A percentile compares a stretch with the other conserved stretches of the same genome.
Evolutionary conservation across 2,329 filamentous ascomycete species (phyloP).

Genomic region (Lachnellula cervina): DNA sequence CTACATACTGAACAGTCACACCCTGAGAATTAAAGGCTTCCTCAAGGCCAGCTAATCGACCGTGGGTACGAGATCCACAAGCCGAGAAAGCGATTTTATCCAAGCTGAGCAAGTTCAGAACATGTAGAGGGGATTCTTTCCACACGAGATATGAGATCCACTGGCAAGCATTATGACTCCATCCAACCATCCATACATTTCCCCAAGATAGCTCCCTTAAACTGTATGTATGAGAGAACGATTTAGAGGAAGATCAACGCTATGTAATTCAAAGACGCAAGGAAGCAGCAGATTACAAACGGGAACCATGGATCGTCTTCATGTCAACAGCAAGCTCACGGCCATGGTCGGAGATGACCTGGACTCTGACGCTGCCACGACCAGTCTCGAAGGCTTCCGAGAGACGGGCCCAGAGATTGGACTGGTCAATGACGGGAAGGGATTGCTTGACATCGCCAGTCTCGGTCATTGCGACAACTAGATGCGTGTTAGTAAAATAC

Average conservation of each 20-base stretch:
- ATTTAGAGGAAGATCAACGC: constrained; percentile 7
- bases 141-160: neutral
- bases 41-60: constrained; percentile 18
- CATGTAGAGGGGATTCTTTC: neutral
- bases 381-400: constrained; percentile 81
- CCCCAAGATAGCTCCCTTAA: constrained; percentile 1
- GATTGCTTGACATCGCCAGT: constrained; percentile 94
- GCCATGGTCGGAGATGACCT: constrained; percentile 91
- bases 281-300: constrained; percentile 40
- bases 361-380: constrained; percentile 87
- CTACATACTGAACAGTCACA: neutral
- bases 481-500: constrained; percentile 10
- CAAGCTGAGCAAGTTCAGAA: constrained; percentile 1
- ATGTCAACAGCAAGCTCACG: constrained; percentile 96
- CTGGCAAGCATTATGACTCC: neutral
- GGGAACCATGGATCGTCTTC: constrained; percentile 89
- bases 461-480: constrained; percentile 96
- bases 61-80: constrained; percentile 13
- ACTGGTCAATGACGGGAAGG: constrained; percentile 91
- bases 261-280: constrained; percentile 15
- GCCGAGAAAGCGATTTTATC: constrained; percentile 2
- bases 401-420: constrained; percentile 77
- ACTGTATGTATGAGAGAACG: constrained; percentile 5
- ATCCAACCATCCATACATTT: constrained; percentile 2
- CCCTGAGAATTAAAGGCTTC: constrained; percentile 1